A percentile compares a stretch with the other conserved stretches of the same genome.
Conservation (phyloP, 2,329 filamentous ascomycete species). For the Cercospora sesami region DNA sequence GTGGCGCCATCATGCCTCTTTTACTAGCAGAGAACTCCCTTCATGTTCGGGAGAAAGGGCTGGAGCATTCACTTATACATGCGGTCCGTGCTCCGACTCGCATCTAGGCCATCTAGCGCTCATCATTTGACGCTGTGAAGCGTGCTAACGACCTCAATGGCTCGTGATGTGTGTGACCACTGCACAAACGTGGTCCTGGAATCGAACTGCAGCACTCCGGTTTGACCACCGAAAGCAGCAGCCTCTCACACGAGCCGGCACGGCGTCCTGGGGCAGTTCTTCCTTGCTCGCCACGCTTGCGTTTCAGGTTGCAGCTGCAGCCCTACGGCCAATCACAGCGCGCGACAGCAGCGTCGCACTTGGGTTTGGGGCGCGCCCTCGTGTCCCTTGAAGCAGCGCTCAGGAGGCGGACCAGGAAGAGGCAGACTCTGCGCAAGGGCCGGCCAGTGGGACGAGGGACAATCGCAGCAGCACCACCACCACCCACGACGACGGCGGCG, state of each 20-base stretch:
- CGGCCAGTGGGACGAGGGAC: neutral
- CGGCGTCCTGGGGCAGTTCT: slow-evolving; percentile 5
- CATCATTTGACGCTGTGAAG: neutral
- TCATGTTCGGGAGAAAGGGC: neutral
- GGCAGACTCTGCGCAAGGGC: slow-evolving; percentile 10
- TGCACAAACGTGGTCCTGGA: slow-evolving; percentile 6
- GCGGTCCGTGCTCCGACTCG: neutral
- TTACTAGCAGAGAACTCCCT: neutral
- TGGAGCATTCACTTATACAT: neutral
- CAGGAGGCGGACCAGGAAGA: slow-evolving; percentile 14
- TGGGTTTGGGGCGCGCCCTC: slow-evolving; percentile 6
- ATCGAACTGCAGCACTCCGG: slow-evolving; percentile 4
- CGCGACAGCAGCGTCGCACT: slow-evolving; percentile 1
- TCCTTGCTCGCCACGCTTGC: slow-evolving; percentile 15
- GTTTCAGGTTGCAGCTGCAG: slow-evolving; percentile 13
- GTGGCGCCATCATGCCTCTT: neutral
- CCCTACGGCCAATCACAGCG: slow-evolving; percentile 12
- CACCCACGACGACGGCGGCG: neutral
- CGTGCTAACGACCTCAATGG: neutral
- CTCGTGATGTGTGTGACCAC: neutral
- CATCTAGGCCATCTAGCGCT: neutral
- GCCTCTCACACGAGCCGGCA: slow-evolving; percentile 18
- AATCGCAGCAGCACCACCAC: neutral
- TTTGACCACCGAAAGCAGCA: slow-evolving; percentile 4
- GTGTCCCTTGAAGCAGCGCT: slow-evolving; percentile 8